Percentiles rank a stretch among this genome's conserved stretches.
phyloP scores from a whole-genome alignment of 352 stramenopile genomes.

The Phytophthora gonapodyides region DNA sequence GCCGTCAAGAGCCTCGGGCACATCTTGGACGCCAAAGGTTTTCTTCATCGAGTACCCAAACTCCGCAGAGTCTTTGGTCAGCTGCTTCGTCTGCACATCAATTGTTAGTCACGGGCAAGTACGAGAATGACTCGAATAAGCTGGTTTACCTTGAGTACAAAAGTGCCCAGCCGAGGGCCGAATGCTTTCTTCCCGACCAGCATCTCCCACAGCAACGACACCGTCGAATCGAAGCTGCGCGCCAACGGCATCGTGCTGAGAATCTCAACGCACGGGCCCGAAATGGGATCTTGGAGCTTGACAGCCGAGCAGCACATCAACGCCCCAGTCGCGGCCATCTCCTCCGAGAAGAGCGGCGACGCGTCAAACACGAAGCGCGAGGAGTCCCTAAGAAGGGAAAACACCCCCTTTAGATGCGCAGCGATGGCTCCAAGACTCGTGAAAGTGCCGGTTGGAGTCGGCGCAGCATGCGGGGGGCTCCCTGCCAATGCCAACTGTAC shows the following conservation, averaged over 20 bases:
- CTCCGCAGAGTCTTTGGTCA: conserved; percentile 16
- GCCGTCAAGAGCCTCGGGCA: conserved; percentile 4
- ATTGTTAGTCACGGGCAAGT: neutral
- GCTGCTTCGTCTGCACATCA: conserved; percentile 8
- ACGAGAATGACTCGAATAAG: neutral
- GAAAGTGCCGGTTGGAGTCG: neutral
- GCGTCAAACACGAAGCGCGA: conserved; percentile 10
- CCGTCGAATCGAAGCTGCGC: conserved; percentile 4
- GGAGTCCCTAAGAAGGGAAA: conserved; percentile 1
- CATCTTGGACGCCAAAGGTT: neutral
- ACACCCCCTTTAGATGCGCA: conserved; percentile 5
- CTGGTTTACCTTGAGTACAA: no score
- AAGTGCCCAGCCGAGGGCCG: neutral
- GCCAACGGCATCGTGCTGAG: conserved; percentile 18
- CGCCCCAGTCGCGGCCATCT: conserved; percentile 1
- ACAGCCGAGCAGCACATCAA: conserved; percentile 3
- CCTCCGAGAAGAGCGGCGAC: conserved; percentile 10
- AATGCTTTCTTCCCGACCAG: conserved; percentile 21
- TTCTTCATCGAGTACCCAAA: conserved; percentile 13
- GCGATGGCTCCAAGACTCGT: neutral
- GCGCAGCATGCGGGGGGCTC: neutral
- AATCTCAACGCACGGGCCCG: conserved; percentile 20
- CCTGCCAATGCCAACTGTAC: conserved; percentile 6
- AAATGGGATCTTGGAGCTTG: conserved; percentile 15
- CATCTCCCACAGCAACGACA: conserved; percentile 23